phyloP scores from a whole-genome alignment of 495 filamentous ascomycete genomes.

The Podospora pseudocomata region DNA sequence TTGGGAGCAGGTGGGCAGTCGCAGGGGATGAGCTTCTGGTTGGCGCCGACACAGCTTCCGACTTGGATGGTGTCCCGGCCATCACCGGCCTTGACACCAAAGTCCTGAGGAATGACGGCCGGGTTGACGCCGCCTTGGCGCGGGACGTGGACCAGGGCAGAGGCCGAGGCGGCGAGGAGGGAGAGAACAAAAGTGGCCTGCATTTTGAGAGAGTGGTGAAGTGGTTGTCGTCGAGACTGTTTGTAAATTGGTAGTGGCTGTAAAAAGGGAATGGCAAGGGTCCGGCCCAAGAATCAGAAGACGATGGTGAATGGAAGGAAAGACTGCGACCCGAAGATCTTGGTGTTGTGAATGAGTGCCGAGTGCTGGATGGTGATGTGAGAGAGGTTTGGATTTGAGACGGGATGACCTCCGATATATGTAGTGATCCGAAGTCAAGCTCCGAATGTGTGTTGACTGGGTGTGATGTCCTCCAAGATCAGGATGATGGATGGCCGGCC shows the following conservation, averaged over 20 bases:
- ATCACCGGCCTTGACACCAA: conserved; percentile 20
- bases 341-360: background rate
- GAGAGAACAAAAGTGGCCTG: conserved; percentile 13
- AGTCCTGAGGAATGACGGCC: conserved; percentile 18
- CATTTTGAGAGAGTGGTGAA: conserved; percentile 10
- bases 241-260: background rate
- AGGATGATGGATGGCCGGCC: background rate
- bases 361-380: background rate
- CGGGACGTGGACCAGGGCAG: conserved; percentile 5
- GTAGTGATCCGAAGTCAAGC: conserved; percentile 6
- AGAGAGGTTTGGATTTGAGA: conserved; percentile 3
- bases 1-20: conserved; percentile 23
- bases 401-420: conserved; percentile 1
- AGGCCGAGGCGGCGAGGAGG: conserved; percentile 14
- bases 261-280: conserved; percentile 9
- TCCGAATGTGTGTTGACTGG: background rate
- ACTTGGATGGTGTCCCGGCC: conserved; percentile 8
- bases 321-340: conserved; percentile 11
- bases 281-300: conserved; percentile 10
- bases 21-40: conserved; percentile 26
- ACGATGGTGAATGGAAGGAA: conserved; percentile 6
- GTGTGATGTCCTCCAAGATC: conserved; percentile 4
- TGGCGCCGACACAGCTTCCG: conserved; percentile 18
- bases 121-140: conserved; percentile 22
- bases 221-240: conserved; percentile 1